Conservation (phyloP, 140 eudicot genomes). For the Bidens hawaiensis region DNA sequence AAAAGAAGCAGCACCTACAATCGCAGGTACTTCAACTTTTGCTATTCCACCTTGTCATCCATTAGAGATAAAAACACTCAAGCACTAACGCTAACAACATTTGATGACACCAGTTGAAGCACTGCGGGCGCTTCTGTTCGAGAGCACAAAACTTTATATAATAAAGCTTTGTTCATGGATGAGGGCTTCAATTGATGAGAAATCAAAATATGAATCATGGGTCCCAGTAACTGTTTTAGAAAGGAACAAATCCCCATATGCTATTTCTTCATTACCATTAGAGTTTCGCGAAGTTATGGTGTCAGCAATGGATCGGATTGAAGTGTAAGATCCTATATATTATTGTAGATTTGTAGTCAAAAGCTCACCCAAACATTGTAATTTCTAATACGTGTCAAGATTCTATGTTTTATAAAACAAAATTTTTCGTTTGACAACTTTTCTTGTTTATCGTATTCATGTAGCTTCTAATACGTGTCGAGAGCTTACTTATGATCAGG, state of each 20-base stretch:
- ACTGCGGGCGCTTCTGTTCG: constrained; percentile 54
- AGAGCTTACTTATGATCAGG: constrained; percentile 1
- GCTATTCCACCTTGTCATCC: neutral
- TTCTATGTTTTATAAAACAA: too few relatives aligned
- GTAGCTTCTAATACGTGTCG: neutral
- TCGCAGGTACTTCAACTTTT: constrained; percentile 47
- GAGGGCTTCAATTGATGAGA: constrained; percentile 69
- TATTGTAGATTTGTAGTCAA: neutral
- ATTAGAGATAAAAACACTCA: neutral
- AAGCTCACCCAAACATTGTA: neutral
- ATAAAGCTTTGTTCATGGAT: constrained; percentile 88
- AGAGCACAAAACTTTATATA: constrained; percentile 66
- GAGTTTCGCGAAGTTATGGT: constrained; percentile 66
- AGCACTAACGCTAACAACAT: constrained; percentile 3
- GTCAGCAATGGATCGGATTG: constrained; percentile 79
- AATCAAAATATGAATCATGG: constrained; percentile 72
- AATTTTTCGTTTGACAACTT: too few relatives aligned
- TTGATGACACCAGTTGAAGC: constrained; percentile 52
- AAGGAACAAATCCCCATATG: constrained; percentile 74
- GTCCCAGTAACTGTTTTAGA: constrained; percentile 84
- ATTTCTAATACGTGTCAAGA: too few relatives aligned
- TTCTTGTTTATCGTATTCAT: too few relatives aligned
- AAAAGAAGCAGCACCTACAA: constrained; percentile 75
- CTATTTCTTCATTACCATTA: constrained; percentile 80
- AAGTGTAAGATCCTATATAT: constrained; percentile 43